These are phyloP conservation scores for Jackrogersella minutella DNA, from an alignment of 495 filamentous ascomycete species.

Conservation along the genomic window DNA sequence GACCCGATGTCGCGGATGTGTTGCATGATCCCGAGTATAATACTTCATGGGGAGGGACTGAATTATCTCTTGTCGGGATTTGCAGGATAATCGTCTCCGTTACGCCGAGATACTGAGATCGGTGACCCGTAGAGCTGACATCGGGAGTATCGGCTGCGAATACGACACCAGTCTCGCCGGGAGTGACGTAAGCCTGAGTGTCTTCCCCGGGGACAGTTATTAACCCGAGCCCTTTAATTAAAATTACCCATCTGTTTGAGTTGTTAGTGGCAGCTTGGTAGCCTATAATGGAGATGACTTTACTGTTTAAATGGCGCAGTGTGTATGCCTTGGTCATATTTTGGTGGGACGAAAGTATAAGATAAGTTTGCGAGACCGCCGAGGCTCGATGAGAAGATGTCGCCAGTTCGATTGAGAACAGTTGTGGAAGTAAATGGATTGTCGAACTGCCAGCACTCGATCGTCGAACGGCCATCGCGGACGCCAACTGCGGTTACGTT, in stretches of 20 bases:
- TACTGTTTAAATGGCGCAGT: slow-evolving; percentile 61
- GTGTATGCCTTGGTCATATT: slow-evolving; percentile 58
- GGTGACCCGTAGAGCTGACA: slow-evolving; percentile 57
- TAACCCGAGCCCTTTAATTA: slow-evolving; percentile 55
- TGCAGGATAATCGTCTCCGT: slow-evolving; percentile 51
- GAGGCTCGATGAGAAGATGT: slow-evolving; percentile 43
- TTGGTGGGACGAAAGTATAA: slow-evolving; percentile 52
- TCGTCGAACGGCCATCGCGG: slow-evolving; percentile 45
- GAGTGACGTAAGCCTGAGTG: slow-evolving; percentile 46
- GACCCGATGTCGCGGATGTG: background rate
- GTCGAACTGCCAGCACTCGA: slow-evolving; percentile 63
- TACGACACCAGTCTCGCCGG: slow-evolving; percentile 56
- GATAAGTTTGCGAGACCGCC: slow-evolving; percentile 48
- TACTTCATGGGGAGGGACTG: slow-evolving; percentile 53
- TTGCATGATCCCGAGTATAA: slow-evolving; percentile 33
- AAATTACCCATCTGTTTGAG: slow-evolving; percentile 56
- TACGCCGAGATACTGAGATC: slow-evolving; percentile 53
- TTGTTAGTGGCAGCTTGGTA: background rate
- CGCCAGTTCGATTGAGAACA: background rate
- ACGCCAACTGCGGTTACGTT: slow-evolving; percentile 39
- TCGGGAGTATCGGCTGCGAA: slow-evolving; percentile 59
- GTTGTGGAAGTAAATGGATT: slow-evolving; percentile 41
- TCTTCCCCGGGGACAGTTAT: slow-evolving; percentile 58
- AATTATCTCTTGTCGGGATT: slow-evolving; percentile 48
- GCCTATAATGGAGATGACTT: slow-evolving; percentile 15